Percentiles rank a stretch among this genome's conserved stretches.
Evolutionary conservation across 2,329 filamentous ascomycete genomes (phyloP).

Genomic region (Lomentospora prolificans): DNA sequence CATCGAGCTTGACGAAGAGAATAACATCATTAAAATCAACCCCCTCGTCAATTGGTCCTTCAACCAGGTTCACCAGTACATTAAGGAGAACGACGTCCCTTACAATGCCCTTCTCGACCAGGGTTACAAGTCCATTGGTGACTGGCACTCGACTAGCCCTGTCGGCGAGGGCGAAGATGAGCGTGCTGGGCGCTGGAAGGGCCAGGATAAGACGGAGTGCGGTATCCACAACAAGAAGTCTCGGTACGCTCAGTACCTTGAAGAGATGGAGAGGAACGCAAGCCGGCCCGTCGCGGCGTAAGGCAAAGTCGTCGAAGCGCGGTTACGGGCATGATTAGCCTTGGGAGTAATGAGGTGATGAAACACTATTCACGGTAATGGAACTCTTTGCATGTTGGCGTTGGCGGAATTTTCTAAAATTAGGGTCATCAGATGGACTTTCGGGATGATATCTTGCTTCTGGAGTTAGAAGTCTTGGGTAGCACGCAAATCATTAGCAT

Average conservation of each 20-base stretch:
- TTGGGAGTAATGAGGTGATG: constrained; percentile 1
- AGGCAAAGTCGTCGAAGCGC: not conserved
- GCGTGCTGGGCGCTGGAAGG: constrained; percentile 94
- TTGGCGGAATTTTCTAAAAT: not conserved
- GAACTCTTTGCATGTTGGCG: constrained; percentile 4
- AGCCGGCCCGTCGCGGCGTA: constrained; percentile 2
- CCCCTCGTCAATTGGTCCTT: constrained; percentile 93
- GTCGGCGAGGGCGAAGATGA: constrained; percentile 90
- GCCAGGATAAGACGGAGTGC: constrained; percentile 90
- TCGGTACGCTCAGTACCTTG: constrained; percentile 74
- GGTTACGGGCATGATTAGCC: not conserved
- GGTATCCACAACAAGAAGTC: constrained; percentile 98
- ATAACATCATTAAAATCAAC: constrained; percentile 93
- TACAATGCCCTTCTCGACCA: constrained; percentile 86
- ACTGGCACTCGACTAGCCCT: constrained; percentile 94
- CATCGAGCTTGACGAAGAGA: constrained; percentile 80
- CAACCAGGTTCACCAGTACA: constrained; percentile 77
- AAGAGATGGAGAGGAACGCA: constrained; percentile 58
- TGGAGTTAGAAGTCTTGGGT: not conserved
- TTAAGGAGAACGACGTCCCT: constrained; percentile 76
- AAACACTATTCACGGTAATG: not conserved
- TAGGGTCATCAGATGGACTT: not conserved
- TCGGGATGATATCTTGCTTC: not conserved
- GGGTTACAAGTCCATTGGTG: constrained; percentile 97
- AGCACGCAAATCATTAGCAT: constrained; percentile 1